These are phyloP conservation scores for Gaeumannomyces tritici DNA, from an alignment of 2,329 filamentous ascomycete species.

Conservation along the genomic window DNA sequence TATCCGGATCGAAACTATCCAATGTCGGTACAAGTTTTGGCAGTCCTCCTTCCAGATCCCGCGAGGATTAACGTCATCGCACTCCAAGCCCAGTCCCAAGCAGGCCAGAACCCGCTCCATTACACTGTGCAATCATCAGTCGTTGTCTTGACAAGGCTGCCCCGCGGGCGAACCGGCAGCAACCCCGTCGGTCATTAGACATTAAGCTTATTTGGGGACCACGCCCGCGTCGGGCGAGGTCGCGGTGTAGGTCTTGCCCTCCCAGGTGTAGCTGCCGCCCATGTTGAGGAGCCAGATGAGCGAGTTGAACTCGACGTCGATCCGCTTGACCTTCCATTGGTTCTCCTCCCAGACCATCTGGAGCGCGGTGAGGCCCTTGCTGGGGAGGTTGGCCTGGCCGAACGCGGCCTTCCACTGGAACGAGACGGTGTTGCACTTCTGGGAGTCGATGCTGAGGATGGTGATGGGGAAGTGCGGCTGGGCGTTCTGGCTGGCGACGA, in stretches of 20 bases:
- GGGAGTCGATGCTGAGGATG: slow-evolving; percentile 18
- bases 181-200: background rate
- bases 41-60: background rate
- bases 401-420: slow-evolving; percentile 21
- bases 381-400: slow-evolving; percentile 18
- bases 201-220: background rate
- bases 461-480: slow-evolving; percentile 19
- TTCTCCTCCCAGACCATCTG: slow-evolving; percentile 16
- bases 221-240: background rate
- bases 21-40: background rate
- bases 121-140: background rate
- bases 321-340: slow-evolving; percentile 18
- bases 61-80: background rate
- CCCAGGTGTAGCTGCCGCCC: slow-evolving; percentile 20
- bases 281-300: slow-evolving; percentile 20
- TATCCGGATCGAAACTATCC: background rate
- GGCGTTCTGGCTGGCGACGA: slow-evolving; percentile 17
- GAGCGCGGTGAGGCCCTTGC: slow-evolving; percentile 20
- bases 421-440: slow-evolving; percentile 17
- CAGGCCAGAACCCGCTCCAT: background rate
- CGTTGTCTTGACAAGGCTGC: background rate
- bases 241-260: slow-evolving; percentile 8
- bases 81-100: background rate
- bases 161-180: background rate
- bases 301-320: slow-evolving; percentile 22